A percentile compares a stretch with the other conserved stretches of the same genome.
These are phyloP conservation scores for Fistulifera solaris DNA, from an alignment of 108 stramenopile species.

Conservation along the genomic window DNA sequence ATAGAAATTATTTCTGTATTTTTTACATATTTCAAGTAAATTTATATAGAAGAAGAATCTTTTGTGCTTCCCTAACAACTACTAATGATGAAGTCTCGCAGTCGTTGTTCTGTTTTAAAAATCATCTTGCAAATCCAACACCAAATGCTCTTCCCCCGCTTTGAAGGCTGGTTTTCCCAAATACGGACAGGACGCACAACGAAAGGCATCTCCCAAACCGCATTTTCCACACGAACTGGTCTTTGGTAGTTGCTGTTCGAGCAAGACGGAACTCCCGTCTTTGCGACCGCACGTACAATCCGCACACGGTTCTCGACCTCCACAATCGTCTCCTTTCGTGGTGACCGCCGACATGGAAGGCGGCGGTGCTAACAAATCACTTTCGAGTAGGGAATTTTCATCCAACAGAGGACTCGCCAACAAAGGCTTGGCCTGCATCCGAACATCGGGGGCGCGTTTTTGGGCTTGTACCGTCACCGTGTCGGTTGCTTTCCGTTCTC, in stretches of 20 bases:
- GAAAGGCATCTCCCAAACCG: slow-evolving; percentile 95
- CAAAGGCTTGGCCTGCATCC: too few relatives aligned
- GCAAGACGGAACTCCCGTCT: slow-evolving; percentile 3
- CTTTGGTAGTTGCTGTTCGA: slow-evolving; percentile 13
- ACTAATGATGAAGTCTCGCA: too few relatives aligned
- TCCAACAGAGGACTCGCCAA: slow-evolving; percentile 5
- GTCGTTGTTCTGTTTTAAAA: slow-evolving; percentile 24
- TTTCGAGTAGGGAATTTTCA: slow-evolving; percentile 4
- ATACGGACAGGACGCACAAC: slow-evolving; percentile 96
- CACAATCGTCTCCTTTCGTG: slow-evolving; percentile 44
- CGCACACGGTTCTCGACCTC: slow-evolving; percentile 86
- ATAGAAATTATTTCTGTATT: too few relatives aligned
- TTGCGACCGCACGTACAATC: slow-evolving; percentile 94
- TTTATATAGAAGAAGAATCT: too few relatives aligned
- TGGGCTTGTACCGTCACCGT: too few relatives aligned
- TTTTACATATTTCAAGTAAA: too few relatives aligned
- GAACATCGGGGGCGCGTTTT: too few relatives aligned
- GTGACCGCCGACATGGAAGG: slow-evolving; percentile 26
- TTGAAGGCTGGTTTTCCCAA: slow-evolving; percentile 95
- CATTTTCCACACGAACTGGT: slow-evolving; percentile 93
- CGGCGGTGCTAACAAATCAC: slow-evolving; percentile 40
- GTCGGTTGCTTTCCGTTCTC: too few relatives aligned
- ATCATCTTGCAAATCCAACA: slow-evolving; percentile 82
- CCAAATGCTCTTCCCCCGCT: slow-evolving; percentile 90
- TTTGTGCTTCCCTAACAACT: too few relatives aligned